Base-by-base conservation (phyloP, 176 grass and related monocot genomes). In the Calamus simplicifolius region DNA sequence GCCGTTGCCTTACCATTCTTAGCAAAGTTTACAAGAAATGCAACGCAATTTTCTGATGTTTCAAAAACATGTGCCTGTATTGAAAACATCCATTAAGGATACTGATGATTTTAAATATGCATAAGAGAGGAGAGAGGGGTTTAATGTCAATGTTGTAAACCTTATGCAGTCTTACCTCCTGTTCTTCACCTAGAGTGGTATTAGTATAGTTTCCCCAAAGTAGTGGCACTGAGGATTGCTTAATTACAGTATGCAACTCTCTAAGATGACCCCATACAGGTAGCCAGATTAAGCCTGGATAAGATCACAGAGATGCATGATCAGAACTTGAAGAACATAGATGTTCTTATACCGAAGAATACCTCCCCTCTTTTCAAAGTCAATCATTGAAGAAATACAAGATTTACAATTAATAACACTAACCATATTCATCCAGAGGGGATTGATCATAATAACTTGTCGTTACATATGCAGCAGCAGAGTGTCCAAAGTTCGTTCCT, bases 341-440 rank as follows among this genome's bases (percentile, higher is more conserved):
- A 3, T 43, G 0, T 43, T 43, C 7, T 43, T 10, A 2, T 0
- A 43, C 12, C 35, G 12, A 13, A 13, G 35, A 7, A 7, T 5
- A 13, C 35, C 12, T 12, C 12, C 35, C 35, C 35, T 10, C 35
- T 43, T 43, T 12, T 43, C 35, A 13, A 13, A 13, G 35, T 12
- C 35, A 43, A 43, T 43, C 8, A 43, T 13, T 43, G 10, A 43
- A 43, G 8, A 43, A 43, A 43, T 43, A 43, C 35, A 43, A 43
- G 35, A 13, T 10, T 43, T 10, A 43, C 35, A 43, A 43, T 10
- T 55, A 71, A 51, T 69, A 70, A 10, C 35, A 52, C 30, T 78
- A 80, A 97, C 87, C 92, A 48, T 97, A 91, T 80, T 97, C 92
- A 64, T 97, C 93, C 23, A 97, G 87, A 50, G 93, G 93, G 72